Evolutionary conservation across 2,329 filamentous ascomycete species (phyloP).

Genomic region (Leptographium procerum): DNA sequence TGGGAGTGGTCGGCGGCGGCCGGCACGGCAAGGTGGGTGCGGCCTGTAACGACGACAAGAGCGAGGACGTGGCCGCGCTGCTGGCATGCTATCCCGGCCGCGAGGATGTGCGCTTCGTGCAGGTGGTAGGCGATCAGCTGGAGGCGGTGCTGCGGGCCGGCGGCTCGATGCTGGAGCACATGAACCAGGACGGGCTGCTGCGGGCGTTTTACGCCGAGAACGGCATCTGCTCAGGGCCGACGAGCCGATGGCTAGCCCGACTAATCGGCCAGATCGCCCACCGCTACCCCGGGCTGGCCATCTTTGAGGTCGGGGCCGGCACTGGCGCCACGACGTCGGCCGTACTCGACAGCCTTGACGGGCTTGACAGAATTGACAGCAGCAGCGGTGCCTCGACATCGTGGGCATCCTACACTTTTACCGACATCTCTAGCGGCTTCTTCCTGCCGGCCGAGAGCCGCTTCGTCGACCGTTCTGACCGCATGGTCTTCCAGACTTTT

Average conservation of each 20-base stretch:
- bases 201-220: not conserved
- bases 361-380: too few relatives aligned
- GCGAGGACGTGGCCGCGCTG: not conserved
- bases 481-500: constrained; percentile 20
- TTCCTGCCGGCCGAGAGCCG: constrained; percentile 20
- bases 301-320: constrained; percentile 27
- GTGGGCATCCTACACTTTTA: constrained; percentile 9
- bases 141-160: too few relatives aligned
- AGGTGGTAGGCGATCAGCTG: not conserved
- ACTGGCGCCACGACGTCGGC: constrained; percentile 16
- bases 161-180: not conserved
- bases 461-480: constrained; percentile 14
- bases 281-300: constrained; percentile 15
- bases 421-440: constrained; percentile 15
- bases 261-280: constrained; percentile 10
- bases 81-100: not conserved
- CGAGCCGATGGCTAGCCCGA: not conserved
- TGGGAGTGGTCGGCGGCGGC: not conserved
- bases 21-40: not conserved
- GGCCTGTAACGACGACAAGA: not conserved
- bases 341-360: constrained; percentile 8
- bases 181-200: not conserved
- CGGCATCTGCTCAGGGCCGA: not conserved
- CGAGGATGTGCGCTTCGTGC: not conserved
- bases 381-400: not conserved